phyloP scores from a whole-genome alignment of 345 rosid species.

The Heritiera fomes region DNA sequence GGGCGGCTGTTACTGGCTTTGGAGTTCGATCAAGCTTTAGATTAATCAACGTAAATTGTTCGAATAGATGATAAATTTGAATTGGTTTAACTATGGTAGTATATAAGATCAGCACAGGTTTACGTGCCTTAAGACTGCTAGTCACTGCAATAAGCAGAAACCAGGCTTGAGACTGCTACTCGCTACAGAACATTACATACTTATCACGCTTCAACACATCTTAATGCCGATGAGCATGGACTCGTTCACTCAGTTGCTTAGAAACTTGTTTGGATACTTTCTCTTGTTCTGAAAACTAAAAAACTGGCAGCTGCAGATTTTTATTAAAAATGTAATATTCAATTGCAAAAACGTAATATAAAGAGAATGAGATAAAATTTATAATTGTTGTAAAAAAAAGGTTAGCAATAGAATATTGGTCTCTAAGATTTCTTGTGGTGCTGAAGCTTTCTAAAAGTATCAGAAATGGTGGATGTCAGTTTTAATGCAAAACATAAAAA shows the following conservation, averaged over 20 bases:
- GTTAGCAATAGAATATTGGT: slow-evolving; percentile 53
- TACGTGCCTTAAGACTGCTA: not conserved
- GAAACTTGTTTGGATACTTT: too few species aligned
- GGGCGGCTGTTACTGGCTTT: not conserved
- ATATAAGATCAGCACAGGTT: too few species aligned
- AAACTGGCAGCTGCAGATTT: too few species aligned
- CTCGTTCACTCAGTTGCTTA: too few species aligned
- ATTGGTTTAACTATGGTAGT: not conserved
- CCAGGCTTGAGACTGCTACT: not conserved
- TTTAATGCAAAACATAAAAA: too few species aligned
- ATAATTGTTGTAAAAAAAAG: slow-evolving; percentile 46
- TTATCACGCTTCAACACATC: too few species aligned
- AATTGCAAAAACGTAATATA: not conserved
- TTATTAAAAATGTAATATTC: too few species aligned
- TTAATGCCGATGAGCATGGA: too few species aligned
- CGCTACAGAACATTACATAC: not conserved
- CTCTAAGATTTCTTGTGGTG: slow-evolving; percentile 45
- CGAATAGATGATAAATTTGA: not conserved
- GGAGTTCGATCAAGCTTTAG: not conserved
- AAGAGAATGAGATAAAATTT: slow-evolving; percentile 31
- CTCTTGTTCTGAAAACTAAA: too few species aligned
- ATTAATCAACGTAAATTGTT: too few species aligned
- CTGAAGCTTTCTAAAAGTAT: slow-evolving; percentile 15
- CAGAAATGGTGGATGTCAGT: too few species aligned
- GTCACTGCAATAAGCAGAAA: not conserved